Base-by-base conservation (phyloP, 2,329 filamentous ascomycete species). In the Curvularia sp. region DNA sequence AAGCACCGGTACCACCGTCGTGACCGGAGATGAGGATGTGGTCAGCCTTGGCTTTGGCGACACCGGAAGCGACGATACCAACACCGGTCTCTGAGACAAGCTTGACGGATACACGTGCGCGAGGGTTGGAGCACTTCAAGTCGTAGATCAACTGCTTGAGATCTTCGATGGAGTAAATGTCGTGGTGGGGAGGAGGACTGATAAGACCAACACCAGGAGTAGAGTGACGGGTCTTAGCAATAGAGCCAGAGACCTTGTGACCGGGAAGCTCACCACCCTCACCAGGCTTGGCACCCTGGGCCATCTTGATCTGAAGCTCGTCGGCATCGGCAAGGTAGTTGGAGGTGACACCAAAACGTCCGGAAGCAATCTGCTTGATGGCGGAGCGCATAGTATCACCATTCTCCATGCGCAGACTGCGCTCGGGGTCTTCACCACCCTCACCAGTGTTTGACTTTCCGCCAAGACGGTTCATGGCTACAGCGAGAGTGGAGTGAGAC, bases 291-390 rank as follows among this genome's bases (percentile, higher is more conserved):
- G 94, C 94, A 77, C 94, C 94, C 81, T 98, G 94, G 9, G 94
- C 94, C 94, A 98, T 98, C 86, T 98, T 98, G 82, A 98, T 98
- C 79, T 98, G 94, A 46, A 98, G 84, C 81, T 98, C 93, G 73
- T 98, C 94, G 18, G 94, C 92, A 77, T 98, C 94, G 49, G 93
- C 92, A 15, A 98, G 87, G 76, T 97, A 98, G 75, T 92, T 91
- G 58, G 92, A 95, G 1, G 94, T 98, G 62, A 97, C 94, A 83
- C 94, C 94, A 73, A 98, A 98, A 73, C 94, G 91, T 63, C 94
- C 94, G 46, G 93, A 97, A 44, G 94, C 94, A 71, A 98, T 91
- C 82, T 98, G 94, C 82, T 98, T 98, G 80, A 98, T 98, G 52
- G 94, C 91, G 66, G 93, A 97, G 60, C 94, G 89, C 92, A 97